These are phyloP conservation scores for Chytridium lagenaria DNA, from an alignment of 371 early-diverging fungal genomes.

Conservation along the genomic window DNA sequence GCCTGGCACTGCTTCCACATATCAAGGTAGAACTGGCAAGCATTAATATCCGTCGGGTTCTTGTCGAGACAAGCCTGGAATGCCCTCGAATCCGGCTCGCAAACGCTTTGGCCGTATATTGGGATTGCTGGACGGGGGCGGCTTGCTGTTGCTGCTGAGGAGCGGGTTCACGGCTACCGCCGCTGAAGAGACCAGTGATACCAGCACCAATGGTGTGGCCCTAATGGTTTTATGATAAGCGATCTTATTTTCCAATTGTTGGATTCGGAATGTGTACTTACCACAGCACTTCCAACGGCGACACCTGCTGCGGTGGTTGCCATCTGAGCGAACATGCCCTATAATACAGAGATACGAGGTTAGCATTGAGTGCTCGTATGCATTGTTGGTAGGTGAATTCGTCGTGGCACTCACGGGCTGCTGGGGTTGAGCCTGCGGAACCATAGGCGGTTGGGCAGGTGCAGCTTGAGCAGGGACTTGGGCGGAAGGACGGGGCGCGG, in stretches of 20 bases:
- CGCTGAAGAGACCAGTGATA: conserved; percentile 73
- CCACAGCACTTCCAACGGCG: conserved; percentile 86
- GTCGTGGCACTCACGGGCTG: background rate
- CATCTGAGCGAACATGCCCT: conserved; percentile 83
- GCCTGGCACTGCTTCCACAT: conserved; percentile 86
- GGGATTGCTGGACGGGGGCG: conserved; percentile 52
- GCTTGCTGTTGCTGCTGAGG: conserved; percentile 38
- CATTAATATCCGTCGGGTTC: conserved; percentile 74
- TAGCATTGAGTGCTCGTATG: background rate
- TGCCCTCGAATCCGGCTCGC: conserved; percentile 85
- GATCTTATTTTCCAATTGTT: background rate
- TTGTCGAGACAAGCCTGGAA: conserved; percentile 85
- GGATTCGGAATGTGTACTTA: conserved; percentile 46
- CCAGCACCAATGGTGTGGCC: conserved; percentile 69
- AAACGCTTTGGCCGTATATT: conserved; percentile 48
- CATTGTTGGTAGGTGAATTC: background rate
- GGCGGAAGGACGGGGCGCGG: background rate
- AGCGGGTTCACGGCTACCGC: conserved; percentile 53
- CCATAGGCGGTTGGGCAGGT: background rate
- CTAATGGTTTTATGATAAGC: conserved; percentile 3
- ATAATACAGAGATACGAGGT: background rate
- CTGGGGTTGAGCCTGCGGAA: conserved; percentile 18
- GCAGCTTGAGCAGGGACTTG: conserved; percentile 16
- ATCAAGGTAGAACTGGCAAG: conserved; percentile 87
- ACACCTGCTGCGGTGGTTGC: conserved; percentile 94